A percentile compares a stretch with the other conserved stretches of the same genome.
phyloP scores from a whole-genome alignment of 2,329 filamentous ascomycete genomes.

The Aspergillus neoniger region DNA sequence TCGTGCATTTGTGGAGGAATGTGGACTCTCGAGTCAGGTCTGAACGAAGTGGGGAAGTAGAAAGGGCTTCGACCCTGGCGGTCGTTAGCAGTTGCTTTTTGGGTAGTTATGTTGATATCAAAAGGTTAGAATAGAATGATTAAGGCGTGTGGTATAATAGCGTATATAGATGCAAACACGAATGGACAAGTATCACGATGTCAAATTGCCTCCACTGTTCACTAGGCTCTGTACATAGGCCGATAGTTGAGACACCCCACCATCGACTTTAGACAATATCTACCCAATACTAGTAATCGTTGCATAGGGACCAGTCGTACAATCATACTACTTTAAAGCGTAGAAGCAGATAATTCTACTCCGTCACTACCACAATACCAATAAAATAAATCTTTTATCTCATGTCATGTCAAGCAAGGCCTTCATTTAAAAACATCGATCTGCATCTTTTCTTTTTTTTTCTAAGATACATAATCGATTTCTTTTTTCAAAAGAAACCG shows the following conservation, averaged over 20 bases:
- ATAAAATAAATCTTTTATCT: slow-evolving; percentile 6
- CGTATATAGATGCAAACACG: neutral
- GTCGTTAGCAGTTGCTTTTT: slow-evolving; percentile 11
- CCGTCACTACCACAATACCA: neutral
- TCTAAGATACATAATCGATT: slow-evolving; percentile 10
- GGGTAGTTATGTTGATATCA: neutral
- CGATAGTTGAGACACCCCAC: too few species aligned
- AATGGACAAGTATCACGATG: neutral
- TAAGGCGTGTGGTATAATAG: neutral
- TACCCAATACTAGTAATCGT: too few species aligned
- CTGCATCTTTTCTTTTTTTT: slow-evolving; percentile 40
- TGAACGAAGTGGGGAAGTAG: slow-evolving; percentile 8
- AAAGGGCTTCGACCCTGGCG: neutral
- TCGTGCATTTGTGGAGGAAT: slow-evolving; percentile 45
- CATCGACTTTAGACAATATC: too few species aligned
- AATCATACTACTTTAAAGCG: too few species aligned
- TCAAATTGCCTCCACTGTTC: too few species aligned
- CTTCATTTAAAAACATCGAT: slow-evolving; percentile 36
- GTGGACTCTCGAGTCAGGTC: slow-evolving; percentile 39
- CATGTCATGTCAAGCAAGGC: slow-evolving; percentile 42
- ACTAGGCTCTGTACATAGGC: too few species aligned
- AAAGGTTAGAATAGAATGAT: neutral
- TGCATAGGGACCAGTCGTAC: too few species aligned
- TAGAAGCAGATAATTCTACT: too few species aligned
- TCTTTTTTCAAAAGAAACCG: slow-evolving; percentile 7